Conservation (phyloP, 352 stramenopile genomes). For the Pythium apleroticum region DNA sequence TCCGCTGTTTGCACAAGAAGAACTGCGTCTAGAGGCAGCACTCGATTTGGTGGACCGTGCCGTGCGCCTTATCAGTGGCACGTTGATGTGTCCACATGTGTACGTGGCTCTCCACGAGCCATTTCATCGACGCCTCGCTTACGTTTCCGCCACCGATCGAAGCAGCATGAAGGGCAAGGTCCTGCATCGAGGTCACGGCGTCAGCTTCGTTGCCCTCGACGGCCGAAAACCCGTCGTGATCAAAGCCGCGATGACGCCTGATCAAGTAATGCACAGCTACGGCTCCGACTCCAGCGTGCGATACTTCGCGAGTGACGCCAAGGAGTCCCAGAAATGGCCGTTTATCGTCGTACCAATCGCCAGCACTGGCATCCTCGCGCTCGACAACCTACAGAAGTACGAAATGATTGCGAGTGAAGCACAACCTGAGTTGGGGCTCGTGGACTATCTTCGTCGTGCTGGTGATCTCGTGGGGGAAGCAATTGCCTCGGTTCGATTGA, state of each 20-base stretch:
- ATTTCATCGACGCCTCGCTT: slow-evolving; percentile 39
- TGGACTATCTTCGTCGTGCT: slow-evolving; percentile 69
- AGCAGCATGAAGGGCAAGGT: slow-evolving; percentile 69
- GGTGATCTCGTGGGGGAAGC: slow-evolving; percentile 24
- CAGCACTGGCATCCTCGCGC: slow-evolving; percentile 41
- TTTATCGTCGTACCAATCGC: slow-evolving; percentile 67
- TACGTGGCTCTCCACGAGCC: slow-evolving; percentile 72
- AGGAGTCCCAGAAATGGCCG: slow-evolving; percentile 40
- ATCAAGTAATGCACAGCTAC: slow-evolving; percentile 1
- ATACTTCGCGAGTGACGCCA: slow-evolving; percentile 33
- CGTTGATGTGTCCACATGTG: slow-evolving; percentile 41
- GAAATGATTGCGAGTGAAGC: slow-evolving; percentile 33
- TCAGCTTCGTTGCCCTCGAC: slow-evolving; percentile 56
- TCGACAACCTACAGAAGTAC: slow-evolving; percentile 69
- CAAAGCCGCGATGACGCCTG: slow-evolving; percentile 6
- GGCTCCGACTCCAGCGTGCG: slow-evolving; percentile 29
- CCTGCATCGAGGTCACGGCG: slow-evolving; percentile 49
- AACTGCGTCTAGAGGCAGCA: slow-evolving; percentile 44
- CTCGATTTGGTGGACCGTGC: slow-evolving; percentile 34
- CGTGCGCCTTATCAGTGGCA: slow-evolving; percentile 37
- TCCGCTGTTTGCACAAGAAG: slow-evolving; percentile 33
- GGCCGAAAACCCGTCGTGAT: slow-evolving; percentile 44
- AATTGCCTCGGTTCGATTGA: slow-evolving; percentile 16
- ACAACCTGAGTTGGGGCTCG: slow-evolving; percentile 68
- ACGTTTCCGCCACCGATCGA: slow-evolving; percentile 45